Evolutionary conservation across 495 filamentous ascomycete genomes (phyloP), one percentile per base, ranked within the genome.

Genomic region (Pyrenopolyporus hunteri): DNA sequence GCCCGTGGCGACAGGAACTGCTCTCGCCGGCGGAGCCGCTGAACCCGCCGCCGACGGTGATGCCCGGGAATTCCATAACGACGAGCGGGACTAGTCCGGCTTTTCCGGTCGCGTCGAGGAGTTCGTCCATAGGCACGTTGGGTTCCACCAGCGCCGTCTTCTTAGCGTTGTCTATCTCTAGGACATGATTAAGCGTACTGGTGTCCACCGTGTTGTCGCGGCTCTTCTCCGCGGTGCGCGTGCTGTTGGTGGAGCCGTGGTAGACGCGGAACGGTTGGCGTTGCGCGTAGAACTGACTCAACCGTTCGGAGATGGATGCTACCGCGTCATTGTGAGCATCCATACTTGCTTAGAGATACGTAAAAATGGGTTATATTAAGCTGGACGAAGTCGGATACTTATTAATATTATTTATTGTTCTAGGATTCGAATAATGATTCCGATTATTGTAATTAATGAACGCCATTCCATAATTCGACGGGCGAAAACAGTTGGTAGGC

Each of bases 201-300:
- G 69, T 87, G 66, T 90, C 83, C 37, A 88, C 73, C 6, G 78
- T 78, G 42, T 81, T 77, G 43, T 78, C 73, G 5, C 67, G 69
- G 33, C 71, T 69, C 35, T 74, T 68, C 10, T 65, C 54, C 2
- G 73, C 63, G 2, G 67, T 71, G 0, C 89, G 84, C 4, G 89
- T 92, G 76, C 84, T 89, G 68, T 91, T 90, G 14, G 89, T 90
- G 0, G 85, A 84, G 46, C 89, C 89, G 74, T 91, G 88, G 66
- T 79, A 86, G 52, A 92, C 88, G 8, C 87, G 82, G 68, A 88
- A 92, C 1, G 83, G 78, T 49, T 84, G 76, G 26, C 79, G 76
- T 17, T 73, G 76, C 4, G 78, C 67, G 69, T 83, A 81, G 73
- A 83, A 87, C 6, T 71, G 57, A 40, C 71, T 68, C 13, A 88